These are phyloP conservation scores for Nakazawaea holstii DNA, from an alignment of 805 yeast species.

Conservation along the genomic window DNA sequence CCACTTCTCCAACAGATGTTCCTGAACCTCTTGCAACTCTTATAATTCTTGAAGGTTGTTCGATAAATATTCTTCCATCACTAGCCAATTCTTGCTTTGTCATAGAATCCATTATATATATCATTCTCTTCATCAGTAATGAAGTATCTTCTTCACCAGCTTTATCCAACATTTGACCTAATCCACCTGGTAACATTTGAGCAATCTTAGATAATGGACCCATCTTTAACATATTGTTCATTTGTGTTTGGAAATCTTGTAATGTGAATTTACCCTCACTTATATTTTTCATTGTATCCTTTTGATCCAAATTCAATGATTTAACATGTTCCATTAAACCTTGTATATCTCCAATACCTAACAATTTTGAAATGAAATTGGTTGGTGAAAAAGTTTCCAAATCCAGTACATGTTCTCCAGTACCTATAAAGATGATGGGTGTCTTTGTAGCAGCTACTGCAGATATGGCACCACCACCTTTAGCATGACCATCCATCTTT, in stretches of 20 bases:
- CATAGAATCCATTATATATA: slow-evolving; percentile 93
- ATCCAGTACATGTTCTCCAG: slow-evolving; percentile 95
- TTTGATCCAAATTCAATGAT: slow-evolving; percentile 80
- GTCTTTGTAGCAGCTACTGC: slow-evolving; percentile 97
- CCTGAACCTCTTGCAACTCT: slow-evolving; percentile 96
- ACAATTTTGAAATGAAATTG: slow-evolving; percentile 81
- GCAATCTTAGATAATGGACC: slow-evolving; percentile 95
- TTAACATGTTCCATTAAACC: slow-evolving; percentile 92
- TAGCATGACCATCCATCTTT: slow-evolving; percentile 98
- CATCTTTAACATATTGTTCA: slow-evolving; percentile 93
- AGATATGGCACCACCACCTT: slow-evolving; percentile 98
- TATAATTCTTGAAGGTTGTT: slow-evolving; percentile 79
- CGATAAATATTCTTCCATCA: slow-evolving; percentile 76
- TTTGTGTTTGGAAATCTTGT: slow-evolving; percentile 87
- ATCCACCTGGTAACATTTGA: slow-evolving; percentile 89
- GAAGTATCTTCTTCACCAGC: slow-evolving; percentile 91
- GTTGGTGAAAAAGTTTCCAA: slow-evolving; percentile 87
- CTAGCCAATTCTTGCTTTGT: slow-evolving; percentile 84
- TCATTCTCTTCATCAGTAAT: slow-evolving; percentile 79
- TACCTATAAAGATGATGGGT: slow-evolving; percentile 94
- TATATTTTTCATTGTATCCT: slow-evolving; percentile 85
- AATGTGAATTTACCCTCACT: slow-evolving; percentile 93
- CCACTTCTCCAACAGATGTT: slow-evolving; percentile 86
- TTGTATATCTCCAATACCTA: slow-evolving; percentile 95
- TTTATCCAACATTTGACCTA: slow-evolving; percentile 76